A percentile compares a stretch with the other conserved stretches of the same genome.
Evolutionary conservation across 2,329 filamentous ascomycete species (phyloP).

Genomic region (Tolypocladium sp.): DNA sequence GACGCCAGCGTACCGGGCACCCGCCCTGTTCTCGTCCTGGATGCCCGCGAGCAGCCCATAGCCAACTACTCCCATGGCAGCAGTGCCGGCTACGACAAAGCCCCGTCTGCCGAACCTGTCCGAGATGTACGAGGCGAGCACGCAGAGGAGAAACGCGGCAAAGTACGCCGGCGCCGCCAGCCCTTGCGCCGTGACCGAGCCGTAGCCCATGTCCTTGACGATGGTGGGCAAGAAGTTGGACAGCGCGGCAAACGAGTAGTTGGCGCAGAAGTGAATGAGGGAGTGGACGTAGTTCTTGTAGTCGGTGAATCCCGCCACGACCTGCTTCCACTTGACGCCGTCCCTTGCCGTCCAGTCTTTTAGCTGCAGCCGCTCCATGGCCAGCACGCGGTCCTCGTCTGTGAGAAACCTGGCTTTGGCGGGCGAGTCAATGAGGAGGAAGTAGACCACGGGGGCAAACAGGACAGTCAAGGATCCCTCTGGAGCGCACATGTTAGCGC

Average conservation of each 20-base stretch:
- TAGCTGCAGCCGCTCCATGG: slow-evolving; percentile 10
- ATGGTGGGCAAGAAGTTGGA: slow-evolving; percentile 33
- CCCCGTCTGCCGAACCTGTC: slow-evolving; percentile 26
- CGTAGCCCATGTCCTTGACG: slow-evolving; percentile 28
- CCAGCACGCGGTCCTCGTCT: slow-evolving; percentile 15
- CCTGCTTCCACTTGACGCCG: slow-evolving; percentile 17
- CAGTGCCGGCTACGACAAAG: slow-evolving; percentile 17
- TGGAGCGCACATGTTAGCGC: background rate
- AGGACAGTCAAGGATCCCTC: slow-evolving; percentile 19
- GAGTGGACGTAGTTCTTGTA: slow-evolving; percentile 25
- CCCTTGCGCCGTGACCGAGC: slow-evolving; percentile 27
- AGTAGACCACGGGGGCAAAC: slow-evolving; percentile 17
- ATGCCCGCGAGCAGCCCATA: slow-evolving; percentile 18
- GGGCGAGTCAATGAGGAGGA: slow-evolving; percentile 20
- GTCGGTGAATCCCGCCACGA: slow-evolving; percentile 22
- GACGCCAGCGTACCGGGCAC: slow-evolving; percentile 24
- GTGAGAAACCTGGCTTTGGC: slow-evolving; percentile 17
- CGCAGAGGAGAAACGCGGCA: slow-evolving; percentile 23
- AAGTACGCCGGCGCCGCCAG: slow-evolving; percentile 31
- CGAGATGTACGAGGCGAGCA: slow-evolving; percentile 19
- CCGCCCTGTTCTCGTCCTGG: slow-evolving; percentile 7
- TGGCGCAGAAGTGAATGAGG: slow-evolving; percentile 28
- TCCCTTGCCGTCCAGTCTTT: slow-evolving; percentile 4
- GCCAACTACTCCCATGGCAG: slow-evolving; percentile 15
- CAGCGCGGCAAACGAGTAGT: slow-evolving; percentile 26